Conservation (phyloP, 2,329 filamentous ascomycete genomes). For the Cladosporium sp. region DNA sequence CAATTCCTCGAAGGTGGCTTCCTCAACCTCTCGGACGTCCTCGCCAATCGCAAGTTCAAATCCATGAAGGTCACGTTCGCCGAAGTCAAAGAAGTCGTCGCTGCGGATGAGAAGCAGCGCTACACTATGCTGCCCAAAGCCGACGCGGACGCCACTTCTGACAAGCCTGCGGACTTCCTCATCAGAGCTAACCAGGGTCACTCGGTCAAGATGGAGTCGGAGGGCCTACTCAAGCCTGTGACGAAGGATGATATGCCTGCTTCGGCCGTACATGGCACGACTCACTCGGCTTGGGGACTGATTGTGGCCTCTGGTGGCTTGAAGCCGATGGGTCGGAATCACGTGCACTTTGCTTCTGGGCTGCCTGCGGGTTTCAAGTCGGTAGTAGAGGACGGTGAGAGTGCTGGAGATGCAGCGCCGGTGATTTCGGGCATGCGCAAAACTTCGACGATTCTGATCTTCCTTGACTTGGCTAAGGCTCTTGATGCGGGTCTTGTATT, state of each 20-base stretch:
- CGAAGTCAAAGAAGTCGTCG: conserved; percentile 71
- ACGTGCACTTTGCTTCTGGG: conserved; percentile 85
- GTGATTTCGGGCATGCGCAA: conserved; percentile 55
- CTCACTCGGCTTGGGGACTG: conserved; percentile 72
- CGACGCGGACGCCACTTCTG: conserved; percentile 25
- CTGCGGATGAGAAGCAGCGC: conserved; percentile 83
- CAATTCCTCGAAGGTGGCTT: conserved; percentile 61
- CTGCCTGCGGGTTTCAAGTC: conserved; percentile 53
- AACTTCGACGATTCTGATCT: conserved; percentile 66
- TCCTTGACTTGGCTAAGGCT: conserved; percentile 75
- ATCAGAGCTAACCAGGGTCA: conserved; percentile 97
- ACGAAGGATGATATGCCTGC: conserved; percentile 46
- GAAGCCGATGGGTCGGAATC: conserved; percentile 76
- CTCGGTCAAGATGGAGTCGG: conserved; percentile 73
- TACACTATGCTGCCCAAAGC: conserved; percentile 70
- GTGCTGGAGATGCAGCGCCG: conserved; percentile 53
- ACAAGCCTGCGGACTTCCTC: conserved; percentile 67
- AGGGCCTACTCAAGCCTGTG: conserved; percentile 69
- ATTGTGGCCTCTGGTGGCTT: conserved; percentile 79
- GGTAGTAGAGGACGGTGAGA: conserved; percentile 29
- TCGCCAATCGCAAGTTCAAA: conserved; percentile 61
- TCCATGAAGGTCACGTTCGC: conserved; percentile 71
- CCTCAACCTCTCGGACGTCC: conserved; percentile 59
- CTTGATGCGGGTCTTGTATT: conserved; percentile 70
- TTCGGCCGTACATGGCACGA: conserved; percentile 81